Base-by-base conservation (phyloP, 768 basidiomycete genomes). In the Rhodocollybia butyracea region DNA sequence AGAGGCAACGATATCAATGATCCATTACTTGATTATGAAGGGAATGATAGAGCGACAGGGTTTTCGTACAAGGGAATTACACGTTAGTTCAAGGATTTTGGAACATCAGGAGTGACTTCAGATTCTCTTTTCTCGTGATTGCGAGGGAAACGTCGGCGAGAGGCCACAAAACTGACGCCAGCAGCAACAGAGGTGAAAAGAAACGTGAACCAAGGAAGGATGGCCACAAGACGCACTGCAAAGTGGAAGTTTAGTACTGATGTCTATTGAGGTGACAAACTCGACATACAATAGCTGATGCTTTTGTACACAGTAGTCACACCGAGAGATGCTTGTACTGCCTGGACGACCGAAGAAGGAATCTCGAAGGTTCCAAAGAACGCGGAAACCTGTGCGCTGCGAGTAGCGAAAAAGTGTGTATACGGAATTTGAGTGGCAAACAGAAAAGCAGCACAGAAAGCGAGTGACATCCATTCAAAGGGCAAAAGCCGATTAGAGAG, bases 361-460 rank as follows among this genome's bases (percentile, higher is more conserved):
- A 82, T 29, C 19, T 60, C 61, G 12, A 68, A 27, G 4, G 64
- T 67, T 7, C 60, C 64, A 52, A 78, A 46, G 21, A 62, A 66
- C n/a, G 74, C 77, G n/a, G 59, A 47, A 48, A 80, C 66, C 51
- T 66, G 64, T 21, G 76, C 78, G 21, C 63, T 61, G 22, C 68
- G 68, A 43, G 64, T 81, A 29, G 70, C 71, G 56, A 75, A 70
- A 63, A 76, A 73, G 61, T 69, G 66, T 15, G 75, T 75, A 61
- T 74, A 77, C 6, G 80, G 69, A 8, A 81, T 68, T 22, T 75
- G 65, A 3, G 70, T 66, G 19, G 75, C 76, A 59, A 81, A 70
- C 39, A 82, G 65, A 74, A 75, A 80, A 24, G 72, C 40, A 32
- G 70, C 61, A 59, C 70, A 70, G 59, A 80, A 76, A 21, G 68